A percentile compares a stretch with the other conserved stretches of the same genome.
Evolutionary conservation across 805 yeast species (phyloP).

Genomic region (Suhomyces kilbournensis): DNA sequence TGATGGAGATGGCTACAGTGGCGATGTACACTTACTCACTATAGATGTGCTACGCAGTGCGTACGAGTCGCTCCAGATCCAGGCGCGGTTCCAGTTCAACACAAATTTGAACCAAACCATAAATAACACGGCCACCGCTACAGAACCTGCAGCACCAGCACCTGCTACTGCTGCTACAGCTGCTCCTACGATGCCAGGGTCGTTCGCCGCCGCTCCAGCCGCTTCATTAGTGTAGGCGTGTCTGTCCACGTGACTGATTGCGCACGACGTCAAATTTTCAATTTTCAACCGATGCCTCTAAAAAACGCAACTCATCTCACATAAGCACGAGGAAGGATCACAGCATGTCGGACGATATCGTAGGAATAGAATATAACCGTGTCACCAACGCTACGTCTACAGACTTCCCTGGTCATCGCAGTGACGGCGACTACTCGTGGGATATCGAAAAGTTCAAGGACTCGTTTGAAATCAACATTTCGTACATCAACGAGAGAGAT

Average conservation of each 20-base stretch:
- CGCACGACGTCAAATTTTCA: background rate
- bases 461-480: slow-evolving; percentile 62
- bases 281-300: background rate
- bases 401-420: slow-evolving; percentile 86
- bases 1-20: slow-evolving; percentile 38
- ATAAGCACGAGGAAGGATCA: background rate
- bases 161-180: background rate
- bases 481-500: slow-evolving; percentile 59
- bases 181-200: background rate
- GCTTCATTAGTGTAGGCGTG: background rate
- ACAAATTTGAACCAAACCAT: background rate
- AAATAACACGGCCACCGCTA: background rate
- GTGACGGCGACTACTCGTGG: slow-evolving; percentile 72
- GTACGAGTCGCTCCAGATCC: slow-evolving; percentile 7
- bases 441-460: slow-evolving; percentile 74
- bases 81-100: background rate
- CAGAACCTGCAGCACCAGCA: background rate
- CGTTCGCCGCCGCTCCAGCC: background rate
- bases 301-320: slow-evolving; percentile 1
- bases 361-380: slow-evolving; percentile 85
- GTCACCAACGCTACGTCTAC: slow-evolving; percentile 86
- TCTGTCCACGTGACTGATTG: background rate
- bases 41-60: slow-evolving; percentile 21
- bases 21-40: slow-evolving; percentile 31
- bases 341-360: slow-evolving; percentile 47